Conservation (phyloP, 106 monocot genomes). For the Phalaenopsis aphrodite region DNA sequence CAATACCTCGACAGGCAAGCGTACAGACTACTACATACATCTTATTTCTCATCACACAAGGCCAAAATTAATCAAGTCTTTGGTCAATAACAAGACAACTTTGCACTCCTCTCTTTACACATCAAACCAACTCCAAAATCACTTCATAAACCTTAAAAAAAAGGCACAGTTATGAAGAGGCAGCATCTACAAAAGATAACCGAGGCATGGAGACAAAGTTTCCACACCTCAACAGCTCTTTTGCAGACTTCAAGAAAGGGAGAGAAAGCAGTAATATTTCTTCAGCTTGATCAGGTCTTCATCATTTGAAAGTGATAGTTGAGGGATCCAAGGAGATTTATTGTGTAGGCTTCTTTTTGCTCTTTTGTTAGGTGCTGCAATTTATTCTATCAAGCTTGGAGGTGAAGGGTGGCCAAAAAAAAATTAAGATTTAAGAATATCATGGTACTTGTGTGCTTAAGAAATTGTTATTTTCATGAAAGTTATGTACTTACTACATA, state of each 20-base stretch:
- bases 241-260: constrained; percentile 3
- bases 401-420: no score
- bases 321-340: neutral
- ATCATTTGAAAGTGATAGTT: constrained; percentile 3
- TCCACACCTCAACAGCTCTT: neutral
- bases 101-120: neutral
- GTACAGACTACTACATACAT: no score
- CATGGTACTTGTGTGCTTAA: no score
- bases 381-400: neutral
- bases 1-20: no score
- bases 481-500: no score
- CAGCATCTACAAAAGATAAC: no score
- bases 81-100: neutral
- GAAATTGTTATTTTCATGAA: no score
- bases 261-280: neutral
- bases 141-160: neutral
- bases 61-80: neutral
- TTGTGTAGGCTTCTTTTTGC: neutral
- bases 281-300: neutral
- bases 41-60: no score
- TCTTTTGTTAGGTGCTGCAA: neutral
- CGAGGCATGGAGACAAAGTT: constrained; percentile 1
- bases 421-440: no score
- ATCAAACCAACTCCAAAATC: neutral
- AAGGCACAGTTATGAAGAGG: neutral